A percentile compares a stretch with the other conserved stretches of the same genome.
Evolutionary conservation across 2,329 filamentous ascomycete species (phyloP).

Genomic region (Diaporthe caulivora): DNA sequence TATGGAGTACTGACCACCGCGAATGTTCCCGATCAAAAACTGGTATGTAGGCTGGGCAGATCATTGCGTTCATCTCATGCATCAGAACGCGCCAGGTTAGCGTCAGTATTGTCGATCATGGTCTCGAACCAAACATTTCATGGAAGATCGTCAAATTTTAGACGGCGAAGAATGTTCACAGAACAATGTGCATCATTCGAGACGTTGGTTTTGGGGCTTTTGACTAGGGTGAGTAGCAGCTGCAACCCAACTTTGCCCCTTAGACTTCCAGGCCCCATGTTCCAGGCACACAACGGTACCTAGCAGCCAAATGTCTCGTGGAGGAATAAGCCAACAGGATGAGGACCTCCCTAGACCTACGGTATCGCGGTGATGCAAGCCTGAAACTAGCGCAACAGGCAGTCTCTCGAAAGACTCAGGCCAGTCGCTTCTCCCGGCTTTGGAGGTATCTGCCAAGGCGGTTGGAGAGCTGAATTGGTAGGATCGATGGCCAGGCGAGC

Average conservation of each 20-base stretch:
- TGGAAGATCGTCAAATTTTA: constrained; percentile 9
- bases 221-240: constrained; percentile 10
- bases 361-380: not conserved
- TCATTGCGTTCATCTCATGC: constrained; percentile 19
- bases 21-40: not conserved
- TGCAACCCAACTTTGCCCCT: constrained; percentile 14
- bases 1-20: not conserved
- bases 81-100: constrained; percentile 15
- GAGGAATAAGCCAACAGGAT: not conserved
- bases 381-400: not conserved
- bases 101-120: constrained; percentile 14
- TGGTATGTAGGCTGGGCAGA: not conserved
- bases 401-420: not conserved
- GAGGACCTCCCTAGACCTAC: not conserved
- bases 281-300: not conserved
- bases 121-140: constrained; percentile 25
- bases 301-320: not conserved
- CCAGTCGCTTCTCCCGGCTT: too few relatives aligned
- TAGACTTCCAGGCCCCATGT: constrained; percentile 1
- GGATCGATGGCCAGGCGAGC: not conserved
- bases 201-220: not conserved
- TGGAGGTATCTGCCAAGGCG: not conserved
- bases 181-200: not conserved
- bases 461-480: too few relatives aligned
- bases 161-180: constrained; percentile 10